Conservation (phyloP, 768 basidiomycete species). For the Leccinum fibrillosum region DNA sequence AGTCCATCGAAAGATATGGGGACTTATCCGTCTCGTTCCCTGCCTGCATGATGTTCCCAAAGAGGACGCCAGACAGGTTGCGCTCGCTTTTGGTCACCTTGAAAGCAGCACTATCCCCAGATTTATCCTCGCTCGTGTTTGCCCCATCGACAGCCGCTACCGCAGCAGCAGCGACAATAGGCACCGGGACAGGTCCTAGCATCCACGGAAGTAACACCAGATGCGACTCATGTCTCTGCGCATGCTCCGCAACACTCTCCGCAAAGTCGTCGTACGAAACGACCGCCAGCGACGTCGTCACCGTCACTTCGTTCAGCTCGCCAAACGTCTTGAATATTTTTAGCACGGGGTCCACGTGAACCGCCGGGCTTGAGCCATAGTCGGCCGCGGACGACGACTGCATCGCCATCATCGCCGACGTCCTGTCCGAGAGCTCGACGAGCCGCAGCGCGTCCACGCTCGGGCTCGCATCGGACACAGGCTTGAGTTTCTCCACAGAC, state of each 20-base stretch:
- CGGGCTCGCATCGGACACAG: conserved; percentile 36
- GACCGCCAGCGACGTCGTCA: conserved; percentile 65
- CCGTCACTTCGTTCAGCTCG: conserved; percentile 61
- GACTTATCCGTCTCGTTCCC: conserved; percentile 34
- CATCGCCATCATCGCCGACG: conserved; percentile 58
- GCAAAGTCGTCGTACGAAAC: conserved; percentile 77
- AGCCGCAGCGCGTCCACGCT: conserved; percentile 74
- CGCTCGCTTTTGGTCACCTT: conserved; percentile 14
- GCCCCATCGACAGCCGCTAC: conserved; percentile 1
- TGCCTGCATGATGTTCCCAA: conserved; percentile 31
- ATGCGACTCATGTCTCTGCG: conserved; percentile 54
- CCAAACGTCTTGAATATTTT: conserved; percentile 79
- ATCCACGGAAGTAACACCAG: conserved; percentile 86
- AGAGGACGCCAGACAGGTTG: conserved; percentile 74
- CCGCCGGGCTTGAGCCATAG: conserved; percentile 44
- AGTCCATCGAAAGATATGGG: conserved; percentile 47
- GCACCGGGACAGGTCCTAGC: conserved; percentile 22
- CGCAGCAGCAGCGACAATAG: conserved; percentile 23
- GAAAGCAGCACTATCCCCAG: not conserved
- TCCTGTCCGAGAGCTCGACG: conserved; percentile 74
- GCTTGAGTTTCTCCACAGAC: conserved; percentile 5
- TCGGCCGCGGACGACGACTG: conserved; percentile 53
- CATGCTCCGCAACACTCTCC: conserved; percentile 67
- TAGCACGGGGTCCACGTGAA: conserved; percentile 69
- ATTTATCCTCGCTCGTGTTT: not conserved